Conservation (phyloP, 2,329 filamentous ascomycete species). For the Ceratocystis eucalypticola region DNA sequence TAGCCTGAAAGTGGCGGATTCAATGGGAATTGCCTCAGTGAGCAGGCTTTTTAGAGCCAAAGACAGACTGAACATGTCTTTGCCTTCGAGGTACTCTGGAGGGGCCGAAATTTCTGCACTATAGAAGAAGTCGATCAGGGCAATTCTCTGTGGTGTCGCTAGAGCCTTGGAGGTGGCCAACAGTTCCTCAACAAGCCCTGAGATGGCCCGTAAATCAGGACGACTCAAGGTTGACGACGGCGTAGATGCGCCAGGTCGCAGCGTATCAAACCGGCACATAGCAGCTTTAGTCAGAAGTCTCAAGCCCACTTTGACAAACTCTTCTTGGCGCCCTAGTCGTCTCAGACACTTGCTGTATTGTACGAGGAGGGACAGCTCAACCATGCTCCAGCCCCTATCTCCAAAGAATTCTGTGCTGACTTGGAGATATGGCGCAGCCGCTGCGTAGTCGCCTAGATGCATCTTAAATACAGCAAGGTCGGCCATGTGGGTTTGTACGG, state of each 20-base stretch:
- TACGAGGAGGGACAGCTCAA: conserved; percentile 72
- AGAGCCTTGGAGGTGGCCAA: conserved; percentile 34
- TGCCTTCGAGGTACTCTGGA: conserved; percentile 43
- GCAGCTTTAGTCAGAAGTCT: conserved; percentile 55
- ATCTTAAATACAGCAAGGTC: conserved; percentile 81
- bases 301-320: conserved; percentile 64
- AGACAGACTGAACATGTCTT: conserved; percentile 23
- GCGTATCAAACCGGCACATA: conserved; percentile 27
- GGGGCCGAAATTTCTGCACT: conserved; percentile 53
- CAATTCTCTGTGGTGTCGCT: conserved; percentile 48
- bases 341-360: conserved; percentile 77
- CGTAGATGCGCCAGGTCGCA: conserved; percentile 19
- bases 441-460: conserved; percentile 55
- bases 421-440: conserved; percentile 65
- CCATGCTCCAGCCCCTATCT: conserved; percentile 59
- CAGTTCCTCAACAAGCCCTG: conserved; percentile 36
- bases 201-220: conserved; percentile 29
- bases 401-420: conserved; percentile 68
- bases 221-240: not conserved
- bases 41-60: conserved; percentile 14
- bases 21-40: conserved; percentile 13
- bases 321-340: conserved; percentile 59
- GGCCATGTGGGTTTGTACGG: conserved; percentile 62
- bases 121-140: conserved; percentile 61
- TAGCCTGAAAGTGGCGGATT: conserved; percentile 13